Evolutionary conservation across 129 eudicot species (phyloP), one percentile per base, ranked within the genome.

Genomic region (Chrysanthemum lavandulifolium): DNA sequence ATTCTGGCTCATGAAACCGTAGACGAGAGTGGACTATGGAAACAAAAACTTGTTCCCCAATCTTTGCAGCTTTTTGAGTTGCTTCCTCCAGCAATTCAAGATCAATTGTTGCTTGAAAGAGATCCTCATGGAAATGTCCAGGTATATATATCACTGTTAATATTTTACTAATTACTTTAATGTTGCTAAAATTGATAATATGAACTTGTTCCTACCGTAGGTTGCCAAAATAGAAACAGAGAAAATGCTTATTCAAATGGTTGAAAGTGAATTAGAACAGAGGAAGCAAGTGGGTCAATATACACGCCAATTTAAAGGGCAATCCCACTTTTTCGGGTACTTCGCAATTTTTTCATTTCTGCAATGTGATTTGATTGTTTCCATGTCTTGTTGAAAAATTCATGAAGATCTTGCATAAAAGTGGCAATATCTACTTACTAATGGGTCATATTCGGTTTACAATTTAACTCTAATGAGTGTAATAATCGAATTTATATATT

Each of bases 61-160:
- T 90, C 84, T 59, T 80, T 79, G 77, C 79, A 88, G 81, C 94
- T 95, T 29, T 95, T 95, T 84, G 96, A 95, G 55, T 53, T 95
- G 61, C 84, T 95, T 62, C 99, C 99, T 71, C 78, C 90, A 75
- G 99, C 99, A 75, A 95, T 95, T 73, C 97, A 95, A 81, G 97
- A 95, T 15, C 99, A 95, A 66, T 73, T 95, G 83, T 80, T 90
- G 91, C 99, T 95, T 70, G 99, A 95, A 89, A 86, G 97, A 80
- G 99, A 95, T 80, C 99, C 99, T 27, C 99, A 90, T 73, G 99
- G 99, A 76, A 95, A 95, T 76, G 99, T 95, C 61, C 99, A 95
- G 94, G 99, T 90, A 63, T 27, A 71, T 67, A 66, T 49, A 68
- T 69, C 13, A n/a, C 4, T 2, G 10, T 3, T 16, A 6, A 11